A percentile compares a stretch with the other conserved stretches of the same genome.
These are phyloP conservation scores for Stemphylium vesicarium DNA, from an alignment of 2,329 filamentous ascomycete genomes.

Conservation along the genomic window DNA sequence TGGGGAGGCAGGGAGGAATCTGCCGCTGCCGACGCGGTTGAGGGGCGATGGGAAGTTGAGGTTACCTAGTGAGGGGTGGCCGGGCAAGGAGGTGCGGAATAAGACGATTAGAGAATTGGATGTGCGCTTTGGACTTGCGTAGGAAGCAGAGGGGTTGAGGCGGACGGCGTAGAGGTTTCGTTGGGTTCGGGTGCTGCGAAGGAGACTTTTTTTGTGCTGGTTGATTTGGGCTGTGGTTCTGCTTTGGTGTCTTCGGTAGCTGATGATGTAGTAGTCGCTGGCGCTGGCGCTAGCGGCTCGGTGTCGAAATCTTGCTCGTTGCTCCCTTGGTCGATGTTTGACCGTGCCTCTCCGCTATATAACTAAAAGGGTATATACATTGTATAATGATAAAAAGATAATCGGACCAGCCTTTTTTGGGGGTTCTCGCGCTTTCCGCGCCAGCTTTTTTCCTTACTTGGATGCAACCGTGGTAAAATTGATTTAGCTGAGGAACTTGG, in stretches of 20 bases:
- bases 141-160: too few relatives aligned
- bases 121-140: not conserved
- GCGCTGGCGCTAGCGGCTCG: conserved; percentile 14
- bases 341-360: conserved; percentile 54
- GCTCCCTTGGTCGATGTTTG: conserved; percentile 73
- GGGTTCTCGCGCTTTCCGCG: conserved; percentile 1
- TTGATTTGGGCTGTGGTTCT: conserved; percentile 16
- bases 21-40: conserved; percentile 56
- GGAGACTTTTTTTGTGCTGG: conserved; percentile 43
- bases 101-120: conserved; percentile 5
- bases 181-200: conserved; percentile 32
- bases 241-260: conserved; percentile 17
- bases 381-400: not conserved
- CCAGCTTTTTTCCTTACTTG: not conserved
- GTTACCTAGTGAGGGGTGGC: conserved; percentile 8
- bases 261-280: not conserved
- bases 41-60: conserved; percentile 58
- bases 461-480: not conserved
- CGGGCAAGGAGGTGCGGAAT: conserved; percentile 1
- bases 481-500: conserved; percentile 10
- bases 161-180: conserved; percentile 6
- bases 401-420: conserved; percentile 7
- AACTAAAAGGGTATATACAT: conserved; percentile 11
- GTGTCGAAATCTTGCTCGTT: conserved; percentile 48
- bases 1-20: conserved; percentile 55